Percentiles rank a stretch among this genome's conserved stretches.
These are phyloP conservation scores for Leishmania gerbilli DNA, from an alignment of 208 protist species.

Conservation along the genomic window DNA sequence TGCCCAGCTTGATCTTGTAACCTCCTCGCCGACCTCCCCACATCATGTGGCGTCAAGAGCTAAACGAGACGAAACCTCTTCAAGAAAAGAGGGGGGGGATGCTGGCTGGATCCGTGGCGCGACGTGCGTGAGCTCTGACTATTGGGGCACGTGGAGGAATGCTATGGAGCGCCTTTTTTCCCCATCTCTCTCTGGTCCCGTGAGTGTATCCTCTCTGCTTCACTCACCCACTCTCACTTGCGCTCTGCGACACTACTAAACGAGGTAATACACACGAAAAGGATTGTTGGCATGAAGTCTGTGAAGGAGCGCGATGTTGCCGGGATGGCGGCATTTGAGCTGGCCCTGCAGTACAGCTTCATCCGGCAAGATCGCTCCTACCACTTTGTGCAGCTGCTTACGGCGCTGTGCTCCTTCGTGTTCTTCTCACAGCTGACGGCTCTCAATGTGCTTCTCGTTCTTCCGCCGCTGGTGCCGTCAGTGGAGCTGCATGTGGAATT, in stretches of 20 bases:
- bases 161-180: not conserved
- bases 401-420: slow-evolving; percentile 60
- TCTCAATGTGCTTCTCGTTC: slow-evolving; percentile 38
- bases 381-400: slow-evolving; percentile 82
- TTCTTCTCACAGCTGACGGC: slow-evolving; percentile 51
- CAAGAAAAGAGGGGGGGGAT: not conserved
- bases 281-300: slow-evolving; percentile 16
- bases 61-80: not conserved
- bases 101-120: not conserved
- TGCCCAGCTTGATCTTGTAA: not conserved
- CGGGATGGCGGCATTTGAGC: slow-evolving; percentile 80
- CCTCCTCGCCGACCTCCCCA: not conserved
- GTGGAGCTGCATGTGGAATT: slow-evolving; percentile 28
- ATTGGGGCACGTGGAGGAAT: not conserved
- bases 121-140: not conserved
- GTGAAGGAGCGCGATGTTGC: slow-evolving; percentile 80
- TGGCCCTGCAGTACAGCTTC: slow-evolving; percentile 79
- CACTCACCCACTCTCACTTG: not conserved
- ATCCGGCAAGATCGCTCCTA: slow-evolving; percentile 85
- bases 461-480: slow-evolving; percentile 46
- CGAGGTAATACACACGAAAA: not conserved
- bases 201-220: not conserved
- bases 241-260: not conserved
- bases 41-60: not conserved
- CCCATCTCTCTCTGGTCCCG: not conserved